Evolutionary conservation across 345 rosid species (phyloP).

Genomic region (Melastoma malabathricum): DNA sequence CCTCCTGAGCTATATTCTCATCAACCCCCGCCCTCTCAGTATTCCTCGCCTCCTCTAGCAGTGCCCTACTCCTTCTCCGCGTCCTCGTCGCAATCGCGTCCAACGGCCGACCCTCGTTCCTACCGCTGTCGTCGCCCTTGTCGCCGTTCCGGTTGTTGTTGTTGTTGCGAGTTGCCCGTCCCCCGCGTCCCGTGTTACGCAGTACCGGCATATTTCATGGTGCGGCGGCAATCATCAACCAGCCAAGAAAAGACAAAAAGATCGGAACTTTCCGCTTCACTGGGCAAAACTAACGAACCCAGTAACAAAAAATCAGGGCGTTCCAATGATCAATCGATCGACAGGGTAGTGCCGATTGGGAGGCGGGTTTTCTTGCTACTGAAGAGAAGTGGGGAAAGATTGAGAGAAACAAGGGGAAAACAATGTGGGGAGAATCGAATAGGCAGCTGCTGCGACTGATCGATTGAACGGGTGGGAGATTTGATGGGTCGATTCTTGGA

Average conservation of each 20-base stretch:
- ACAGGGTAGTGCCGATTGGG: too few relatives aligned
- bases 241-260: neutral
- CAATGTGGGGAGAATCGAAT: too few relatives aligned
- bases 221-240: conserved; percentile 6
- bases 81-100: conserved; percentile 37
- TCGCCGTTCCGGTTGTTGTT: neutral
- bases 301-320: too few relatives aligned
- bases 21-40: neutral
- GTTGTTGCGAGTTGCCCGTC: conserved; percentile 9
- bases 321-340: too few relatives aligned
- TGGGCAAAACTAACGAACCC: neutral
- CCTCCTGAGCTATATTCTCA: conserved; percentile 6
- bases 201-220: conserved; percentile 41
- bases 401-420: too few relatives aligned
- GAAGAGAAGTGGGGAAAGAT: too few relatives aligned
- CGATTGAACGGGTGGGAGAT: too few relatives aligned
- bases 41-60: conserved; percentile 6
- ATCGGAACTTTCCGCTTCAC: neutral
- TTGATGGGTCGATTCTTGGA: too few relatives aligned
- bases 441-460: too few relatives aligned
- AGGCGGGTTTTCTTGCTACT: too few relatives aligned
- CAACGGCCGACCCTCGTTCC: conserved; percentile 1
- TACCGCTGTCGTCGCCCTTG: neutral
- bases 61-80: conserved; percentile 24
- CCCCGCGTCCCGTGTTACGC: conserved; percentile 28